Conservation (phyloP, 352 stramenopile species). For the Achlya hypogyna region DNA sequence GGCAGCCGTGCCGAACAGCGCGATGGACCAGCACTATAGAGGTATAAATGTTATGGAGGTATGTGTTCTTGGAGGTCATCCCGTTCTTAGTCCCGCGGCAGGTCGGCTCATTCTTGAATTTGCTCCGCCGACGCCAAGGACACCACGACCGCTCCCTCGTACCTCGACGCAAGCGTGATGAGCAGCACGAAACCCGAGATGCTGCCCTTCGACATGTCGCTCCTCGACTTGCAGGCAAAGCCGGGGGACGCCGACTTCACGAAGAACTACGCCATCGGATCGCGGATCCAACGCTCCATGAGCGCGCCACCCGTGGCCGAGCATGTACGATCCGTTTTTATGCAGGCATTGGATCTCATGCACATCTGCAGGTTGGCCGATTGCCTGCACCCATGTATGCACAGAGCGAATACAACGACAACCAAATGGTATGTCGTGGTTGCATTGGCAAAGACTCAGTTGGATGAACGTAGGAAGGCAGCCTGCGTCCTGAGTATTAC, state of each 20-base stretch:
- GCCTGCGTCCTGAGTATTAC: conserved; percentile 14
- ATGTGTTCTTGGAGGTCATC: too few species aligned
- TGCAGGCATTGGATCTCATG: background rate
- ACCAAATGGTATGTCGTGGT: conserved; percentile 16
- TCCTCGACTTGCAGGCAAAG: background rate
- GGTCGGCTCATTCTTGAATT: too few species aligned
- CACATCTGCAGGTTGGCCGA: background rate
- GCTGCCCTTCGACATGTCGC: background rate
- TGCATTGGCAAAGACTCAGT: conserved; percentile 1
- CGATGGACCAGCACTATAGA: too few species aligned
- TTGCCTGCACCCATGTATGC: conserved; percentile 8
- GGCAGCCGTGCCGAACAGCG: too few species aligned
- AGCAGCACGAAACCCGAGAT: too few species aligned
- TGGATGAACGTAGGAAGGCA: background rate
- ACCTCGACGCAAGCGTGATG: too few species aligned
- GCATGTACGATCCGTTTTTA: conserved; percentile 24
- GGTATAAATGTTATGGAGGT: too few species aligned
- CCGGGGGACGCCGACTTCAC: background rate
- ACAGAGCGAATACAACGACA: conserved; percentile 9
- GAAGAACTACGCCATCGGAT: conserved; percentile 18
- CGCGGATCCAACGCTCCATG: conserved; percentile 37
- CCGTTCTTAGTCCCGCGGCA: too few species aligned
- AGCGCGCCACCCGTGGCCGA: conserved; percentile 35
- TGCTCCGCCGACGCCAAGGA: too few species aligned
- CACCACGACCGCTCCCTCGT: too few species aligned